Base-by-base conservation (phyloP, 352 stramenopile species). In the Phytopythium vexans region DNA sequence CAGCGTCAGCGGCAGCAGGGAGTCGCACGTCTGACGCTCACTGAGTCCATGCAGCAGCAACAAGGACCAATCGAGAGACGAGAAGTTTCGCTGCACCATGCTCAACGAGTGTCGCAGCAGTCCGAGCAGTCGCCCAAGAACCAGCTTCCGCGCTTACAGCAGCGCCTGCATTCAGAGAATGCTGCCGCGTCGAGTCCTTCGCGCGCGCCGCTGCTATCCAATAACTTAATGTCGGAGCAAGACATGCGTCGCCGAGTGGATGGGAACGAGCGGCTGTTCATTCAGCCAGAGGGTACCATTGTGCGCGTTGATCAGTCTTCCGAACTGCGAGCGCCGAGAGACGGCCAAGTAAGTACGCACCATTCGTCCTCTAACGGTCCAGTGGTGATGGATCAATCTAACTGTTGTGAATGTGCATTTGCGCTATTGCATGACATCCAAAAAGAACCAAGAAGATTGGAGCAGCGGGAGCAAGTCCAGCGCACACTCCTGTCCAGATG, bases 181-280 rank as follows among this genome's bases (percentile, higher is more conserved):
- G 10, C 38, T 14, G 10, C 15, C 6, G 15, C 16, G 8, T 27
- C 46, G 16, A 11, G 34, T 4, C 46, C 15, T 31, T 43, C 35
- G 7, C 46, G 46, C 2, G 35, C 46, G 8, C 46, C 46, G 34
- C 42, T 52, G 46, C 34, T 52, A 16, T 9, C 15, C 15, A 52
- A 52, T 11, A 43, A 52, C 10, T 33, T 50, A 8, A 50, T 52
- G 46, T 52, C 46, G 8, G 46, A 52, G 35, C 46, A 52, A 9
- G 46, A 52, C 21, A 12, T 52, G 46, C 46, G 46, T 14, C 34
- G 15, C 8, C 36, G 46, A 11, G 46, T 52, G 3, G 42, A 35
- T 9, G 46, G 35, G 1, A 52, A 52, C 34, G 46, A 52, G 46
- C 46, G 46, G 2, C 34, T 52, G 16, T 52, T 52, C 15, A 52